A percentile compares a stretch with the other conserved stretches of the same genome.
Conservation (phyloP, 148 eudicot species). For the Linanthus parryae region DNA sequence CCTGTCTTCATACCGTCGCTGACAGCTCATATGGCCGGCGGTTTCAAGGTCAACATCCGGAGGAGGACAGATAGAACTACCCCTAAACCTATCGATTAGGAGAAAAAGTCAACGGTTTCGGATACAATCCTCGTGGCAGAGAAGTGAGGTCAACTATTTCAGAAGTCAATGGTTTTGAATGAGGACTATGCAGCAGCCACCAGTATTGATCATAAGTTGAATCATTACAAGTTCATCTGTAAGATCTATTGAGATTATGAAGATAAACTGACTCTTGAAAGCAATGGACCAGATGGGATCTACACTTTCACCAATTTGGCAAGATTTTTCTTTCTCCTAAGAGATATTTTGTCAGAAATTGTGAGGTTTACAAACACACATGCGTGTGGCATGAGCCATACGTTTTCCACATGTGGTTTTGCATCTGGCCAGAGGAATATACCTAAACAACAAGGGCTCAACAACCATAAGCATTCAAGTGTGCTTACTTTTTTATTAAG, state of each 20-base stretch:
- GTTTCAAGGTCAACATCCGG: conserved; percentile 20
- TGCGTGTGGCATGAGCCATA: background rate
- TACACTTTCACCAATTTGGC: background rate
- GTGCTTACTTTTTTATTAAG: too few species aligned
- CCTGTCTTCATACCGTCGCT: conserved; percentile 22
- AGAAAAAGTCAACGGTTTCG: conserved; percentile 3
- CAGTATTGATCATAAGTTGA: too few species aligned
- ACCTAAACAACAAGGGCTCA: background rate
- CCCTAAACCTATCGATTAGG: background rate
- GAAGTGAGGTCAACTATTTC: too few species aligned
- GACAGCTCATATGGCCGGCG: conserved; percentile 38
- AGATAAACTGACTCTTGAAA: too few species aligned
- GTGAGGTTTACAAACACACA: background rate
- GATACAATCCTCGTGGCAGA: background rate
- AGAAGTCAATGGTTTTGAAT: too few species aligned
- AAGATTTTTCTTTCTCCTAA: too few species aligned
- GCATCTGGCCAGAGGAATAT: background rate
- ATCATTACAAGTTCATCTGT: too few species aligned
- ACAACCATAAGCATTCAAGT: too few species aligned
- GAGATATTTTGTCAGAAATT: too few species aligned
- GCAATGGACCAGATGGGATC: background rate
- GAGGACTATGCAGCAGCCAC: too few species aligned
- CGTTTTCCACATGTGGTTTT: background rate
- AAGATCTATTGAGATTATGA: too few species aligned
- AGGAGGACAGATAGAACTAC: conserved; percentile 5